A percentile compares a stretch with the other conserved stretches of the same genome.
Evolutionary conservation across 306 rosid species (phyloP).

Genomic region (Canavalia gladiata): DNA sequence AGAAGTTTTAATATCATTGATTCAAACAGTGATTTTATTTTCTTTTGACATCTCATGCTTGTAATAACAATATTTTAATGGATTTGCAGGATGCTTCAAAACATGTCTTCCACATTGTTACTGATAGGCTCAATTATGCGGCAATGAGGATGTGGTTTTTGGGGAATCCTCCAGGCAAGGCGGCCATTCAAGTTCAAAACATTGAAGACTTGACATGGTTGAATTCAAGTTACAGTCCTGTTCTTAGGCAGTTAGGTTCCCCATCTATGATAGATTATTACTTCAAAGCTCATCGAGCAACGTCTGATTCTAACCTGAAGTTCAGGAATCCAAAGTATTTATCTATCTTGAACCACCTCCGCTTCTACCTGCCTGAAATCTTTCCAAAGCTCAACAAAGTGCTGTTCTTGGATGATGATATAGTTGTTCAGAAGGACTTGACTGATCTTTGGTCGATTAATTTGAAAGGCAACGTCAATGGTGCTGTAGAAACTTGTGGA

Average conservation of each 20-base stretch:
- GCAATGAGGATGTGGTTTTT: conserved; percentile 99
- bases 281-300: conserved; percentile 84
- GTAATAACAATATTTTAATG: conserved; percentile 36
- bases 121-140: conserved; percentile 92
- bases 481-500: conserved; percentile 99
- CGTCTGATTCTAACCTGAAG: conserved; percentile 88
- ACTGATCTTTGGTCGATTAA: conserved; percentile 85
- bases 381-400: conserved; percentile 94
- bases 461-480: conserved; percentile 92
- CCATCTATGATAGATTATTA: conserved; percentile 90
- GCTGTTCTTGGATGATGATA: conserved; percentile 91
- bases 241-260: conserved; percentile 90
- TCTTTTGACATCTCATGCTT: conserved; percentile 44
- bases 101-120: conserved; percentile 93
- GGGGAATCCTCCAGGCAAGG: conserved; percentile 84
- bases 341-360: conserved; percentile 96
- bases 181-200: conserved; percentile 87
- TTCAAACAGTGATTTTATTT: background rate
- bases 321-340: conserved; percentile 93
- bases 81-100: conserved; percentile 78
- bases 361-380: conserved; percentile 96
- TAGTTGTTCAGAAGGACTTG: conserved; percentile 95
- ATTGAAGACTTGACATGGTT: conserved; percentile 95
- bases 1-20: background rate
- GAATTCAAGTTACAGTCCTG: conserved; percentile 97